phyloP scores from a whole-genome alignment of 1,284 basidiomycete genomes.

The Microbotryum violaceum region DNA sequence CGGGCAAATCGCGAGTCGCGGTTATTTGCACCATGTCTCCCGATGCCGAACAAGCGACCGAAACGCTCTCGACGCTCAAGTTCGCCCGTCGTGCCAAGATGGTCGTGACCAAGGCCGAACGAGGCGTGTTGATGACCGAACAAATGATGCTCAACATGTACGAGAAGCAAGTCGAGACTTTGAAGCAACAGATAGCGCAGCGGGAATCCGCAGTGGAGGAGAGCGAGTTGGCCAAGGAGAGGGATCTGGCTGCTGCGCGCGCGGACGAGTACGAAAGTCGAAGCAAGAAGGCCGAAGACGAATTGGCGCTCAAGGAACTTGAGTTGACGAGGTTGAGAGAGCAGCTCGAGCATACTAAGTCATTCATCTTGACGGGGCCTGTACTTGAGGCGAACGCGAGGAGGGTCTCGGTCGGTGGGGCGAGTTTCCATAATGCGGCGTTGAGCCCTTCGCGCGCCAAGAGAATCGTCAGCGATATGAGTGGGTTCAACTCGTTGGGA shows the following conservation, averaged over 20 bases:
- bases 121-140: slow-evolving; percentile 44
- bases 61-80: slow-evolving; percentile 51
- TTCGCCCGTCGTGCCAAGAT: slow-evolving; percentile 51
- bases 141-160: slow-evolving; percentile 44
- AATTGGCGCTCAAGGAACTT: slow-evolving; percentile 13
- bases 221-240: neutral
- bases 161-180: slow-evolving; percentile 44
- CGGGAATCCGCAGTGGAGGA: neutral
- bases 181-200: slow-evolving; percentile 38
- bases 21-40: slow-evolving; percentile 50
- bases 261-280: neutral
- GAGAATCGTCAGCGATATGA: slow-evolving; percentile 16
- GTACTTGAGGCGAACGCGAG: slow-evolving; percentile 22
- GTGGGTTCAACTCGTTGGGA: slow-evolving; percentile 8
- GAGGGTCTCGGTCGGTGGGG: slow-evolving; percentile 9
- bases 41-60: slow-evolving; percentile 47
- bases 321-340: slow-evolving; percentile 19
- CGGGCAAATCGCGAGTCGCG: slow-evolving; percentile 51
- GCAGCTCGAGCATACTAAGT: slow-evolving; percentile 21
- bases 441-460: slow-evolving; percentile 16
- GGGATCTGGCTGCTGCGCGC: neutral
- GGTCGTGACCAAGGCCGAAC: slow-evolving; percentile 50
- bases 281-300: slow-evolving; percentile 5
- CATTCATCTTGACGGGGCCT: slow-evolving; percentile 27
- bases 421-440: slow-evolving; percentile 2